Base-by-base conservation (phyloP, 2,329 filamentous ascomycete species). In the Epicoccum sorghinum region DNA sequence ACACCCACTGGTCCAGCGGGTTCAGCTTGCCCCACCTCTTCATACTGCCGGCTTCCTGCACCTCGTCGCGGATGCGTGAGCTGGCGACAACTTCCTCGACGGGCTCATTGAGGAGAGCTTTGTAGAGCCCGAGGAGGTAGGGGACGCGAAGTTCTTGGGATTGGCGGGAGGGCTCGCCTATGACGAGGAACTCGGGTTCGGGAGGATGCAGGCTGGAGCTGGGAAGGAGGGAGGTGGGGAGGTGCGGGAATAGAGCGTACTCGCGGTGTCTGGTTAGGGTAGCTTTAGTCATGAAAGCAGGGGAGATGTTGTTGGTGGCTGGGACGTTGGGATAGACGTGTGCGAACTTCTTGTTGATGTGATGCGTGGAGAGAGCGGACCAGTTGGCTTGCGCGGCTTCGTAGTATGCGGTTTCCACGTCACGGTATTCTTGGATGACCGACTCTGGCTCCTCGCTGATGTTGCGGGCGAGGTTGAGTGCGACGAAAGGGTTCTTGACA, bases 401-500 rank as follows among this genome's bases (percentile, higher is more conserved):
- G 59, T 70, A 67, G 57, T 67, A 66, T 2, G 33, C 29, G 12
- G 57, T 33, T 41, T 72, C 68, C 8, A n/a, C 30, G 1, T 57
- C 45, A 23, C 65, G 39, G 37, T 64, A 69, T 2, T 39, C 4
- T 1, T 54, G 23, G 7, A 70, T 32, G 2, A 24, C 13, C 6
- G 9, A n/a, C 4, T 44, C 12, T 4, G 66, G 61, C 7, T 60
- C 40, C 2, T 48, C 33, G 1, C 13, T 7, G 4, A 69, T 43
- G 1, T 54, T 37, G 36, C 42, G 44, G 0, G 69, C 66, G 30
- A 66, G 57, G 14, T 58, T 60, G 42, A 72, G 52, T 0, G 62
- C 52, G 12, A 61, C 52, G 48, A 66, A 66, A 2, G 69, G 68
- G 50, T 65, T 73, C 42, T 68, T 65, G 14, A 72, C 57, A 33